Evolutionary conservation across 2,329 filamentous ascomycete genomes (phyloP), one percentile per base, ranked within the genome.

Genomic region (Cercospora zeina): DNA sequence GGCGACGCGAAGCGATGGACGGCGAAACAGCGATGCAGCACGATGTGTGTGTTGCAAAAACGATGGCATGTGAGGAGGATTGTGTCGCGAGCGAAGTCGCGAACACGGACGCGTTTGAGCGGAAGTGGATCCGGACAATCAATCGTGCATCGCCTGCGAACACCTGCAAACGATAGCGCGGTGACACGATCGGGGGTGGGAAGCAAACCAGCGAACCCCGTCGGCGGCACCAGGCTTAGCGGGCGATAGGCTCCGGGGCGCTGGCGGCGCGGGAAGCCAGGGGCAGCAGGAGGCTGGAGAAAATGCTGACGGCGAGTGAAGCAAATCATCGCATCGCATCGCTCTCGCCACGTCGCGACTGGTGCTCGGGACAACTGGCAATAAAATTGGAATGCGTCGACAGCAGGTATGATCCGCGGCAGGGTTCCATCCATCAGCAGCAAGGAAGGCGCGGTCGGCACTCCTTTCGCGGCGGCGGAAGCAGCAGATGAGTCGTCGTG

Each of bases 191-290:
- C 49, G 45, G 34, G 51, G 27, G 24, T 49, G 21, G 59, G 33
- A 13, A 58, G 55, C 60, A 62, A 58, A 62, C 60, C 56, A 57
- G 60, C 55, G 31, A 54, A 45, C 24, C 19, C 30, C 53, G 60
- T 27, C 36, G 54, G 30, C 24, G 19, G 27, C 39, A 45, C 19
- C 39, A 31, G 34, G 42, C 24, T 45, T 45, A 3, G 31, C 36
- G 50, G 58, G 36, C 58, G 58, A 33, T 51, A 49, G 33, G 58
- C 24, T 47, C 47, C 47, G 47, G 19, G 24, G 24, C 19, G 19
- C 47, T 30, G 47, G 47, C 24, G 24, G 13, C 19, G 47, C 16
- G 47, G 13, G 47, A 11, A 51, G 47, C 39, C 13, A 45, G 16
- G 47, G 30, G 47, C 10, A 31, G 24, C 47, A 51, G 47, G 30